phyloP scores from a whole-genome alignment of 495 filamentous ascomycete species.

The Aspergillus bertholletiae region DNA sequence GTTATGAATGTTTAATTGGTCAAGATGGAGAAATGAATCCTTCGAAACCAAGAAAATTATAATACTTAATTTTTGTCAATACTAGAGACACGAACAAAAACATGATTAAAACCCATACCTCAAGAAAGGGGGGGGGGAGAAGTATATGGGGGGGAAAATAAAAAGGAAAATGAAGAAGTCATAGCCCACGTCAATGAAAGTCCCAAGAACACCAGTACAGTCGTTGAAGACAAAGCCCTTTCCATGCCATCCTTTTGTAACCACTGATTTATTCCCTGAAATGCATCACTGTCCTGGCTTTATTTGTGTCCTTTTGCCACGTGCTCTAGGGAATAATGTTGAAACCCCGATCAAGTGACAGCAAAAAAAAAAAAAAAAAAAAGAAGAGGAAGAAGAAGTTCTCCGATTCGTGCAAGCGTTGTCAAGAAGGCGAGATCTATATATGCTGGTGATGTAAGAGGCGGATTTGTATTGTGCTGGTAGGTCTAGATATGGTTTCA shows the following conservation, averaged over 20 bases:
- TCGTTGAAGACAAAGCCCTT: slow-evolving; percentile 6
- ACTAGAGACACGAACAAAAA: no score
- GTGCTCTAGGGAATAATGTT: slow-evolving; percentile 1
- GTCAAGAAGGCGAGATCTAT: neutral
- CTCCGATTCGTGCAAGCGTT: slow-evolving; percentile 1
- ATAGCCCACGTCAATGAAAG: slow-evolving; percentile 3
- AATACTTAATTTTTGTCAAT: no score
- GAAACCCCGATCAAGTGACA: slow-evolving; percentile 1
- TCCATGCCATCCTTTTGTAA: neutral
- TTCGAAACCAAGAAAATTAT: no score
- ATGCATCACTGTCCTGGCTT: neutral
- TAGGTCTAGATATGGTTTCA: slow-evolving; percentile 11
- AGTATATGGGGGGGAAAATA: no score
- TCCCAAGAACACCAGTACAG: neutral
- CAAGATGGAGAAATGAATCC: no score
- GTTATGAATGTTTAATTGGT: no score
- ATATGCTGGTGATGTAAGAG: neutral
- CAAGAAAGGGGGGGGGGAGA: no score
- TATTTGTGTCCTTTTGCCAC: neutral
- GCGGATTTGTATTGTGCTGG: neutral
- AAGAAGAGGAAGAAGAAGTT: no score
- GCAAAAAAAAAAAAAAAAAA: no score
- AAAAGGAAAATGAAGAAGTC: neutral
- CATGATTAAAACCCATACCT: no score
- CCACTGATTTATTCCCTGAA: neutral